Evolutionary conservation across 2,329 filamentous ascomycete genomes (phyloP).

Genomic region (Ceratocystis destructans): DNA sequence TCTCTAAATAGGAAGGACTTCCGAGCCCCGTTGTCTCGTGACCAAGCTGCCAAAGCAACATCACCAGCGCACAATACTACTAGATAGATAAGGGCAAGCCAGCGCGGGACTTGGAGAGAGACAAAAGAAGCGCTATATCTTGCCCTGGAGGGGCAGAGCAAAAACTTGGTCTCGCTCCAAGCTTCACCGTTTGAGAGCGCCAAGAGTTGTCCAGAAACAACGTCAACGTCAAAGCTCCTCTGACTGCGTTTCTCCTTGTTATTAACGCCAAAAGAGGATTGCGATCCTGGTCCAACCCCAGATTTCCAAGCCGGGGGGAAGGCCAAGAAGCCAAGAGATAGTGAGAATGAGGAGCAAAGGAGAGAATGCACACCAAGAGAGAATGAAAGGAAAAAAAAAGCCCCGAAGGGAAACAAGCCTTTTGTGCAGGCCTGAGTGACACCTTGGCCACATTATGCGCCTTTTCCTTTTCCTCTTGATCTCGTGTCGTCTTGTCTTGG

Average conservation of each 20-base stretch:
- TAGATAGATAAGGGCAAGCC: neutral
- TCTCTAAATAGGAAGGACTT: neutral
- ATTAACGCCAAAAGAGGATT: neutral
- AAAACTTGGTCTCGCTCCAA: neutral
- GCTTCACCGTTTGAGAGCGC: constrained; percentile 1
- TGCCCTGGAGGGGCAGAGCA: neutral
- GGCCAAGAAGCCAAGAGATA: neutral
- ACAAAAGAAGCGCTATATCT: neutral
- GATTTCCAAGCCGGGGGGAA: neutral
- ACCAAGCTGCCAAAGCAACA: neutral
- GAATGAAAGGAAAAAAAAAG: neutral
- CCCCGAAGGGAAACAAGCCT: constrained; percentile 2
- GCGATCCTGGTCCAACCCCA: neutral
- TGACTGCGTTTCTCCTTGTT: neutral
- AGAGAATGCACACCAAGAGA: neutral
- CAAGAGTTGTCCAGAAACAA: constrained; percentile 6
- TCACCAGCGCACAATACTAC: neutral
- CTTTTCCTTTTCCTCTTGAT: neutral
- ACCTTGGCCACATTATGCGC: constrained; percentile 1
- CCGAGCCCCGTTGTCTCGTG: neutral
- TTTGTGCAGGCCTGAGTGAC: constrained; percentile 1
- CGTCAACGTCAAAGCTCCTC: constrained; percentile 5
- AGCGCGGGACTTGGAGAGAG: neutral
- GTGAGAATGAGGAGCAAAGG: neutral
- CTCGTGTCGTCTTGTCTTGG: neutral